Evolutionary conservation across 768 basidiomycete genomes (phyloP).

Genomic region (Mycena chlorophos): DNA sequence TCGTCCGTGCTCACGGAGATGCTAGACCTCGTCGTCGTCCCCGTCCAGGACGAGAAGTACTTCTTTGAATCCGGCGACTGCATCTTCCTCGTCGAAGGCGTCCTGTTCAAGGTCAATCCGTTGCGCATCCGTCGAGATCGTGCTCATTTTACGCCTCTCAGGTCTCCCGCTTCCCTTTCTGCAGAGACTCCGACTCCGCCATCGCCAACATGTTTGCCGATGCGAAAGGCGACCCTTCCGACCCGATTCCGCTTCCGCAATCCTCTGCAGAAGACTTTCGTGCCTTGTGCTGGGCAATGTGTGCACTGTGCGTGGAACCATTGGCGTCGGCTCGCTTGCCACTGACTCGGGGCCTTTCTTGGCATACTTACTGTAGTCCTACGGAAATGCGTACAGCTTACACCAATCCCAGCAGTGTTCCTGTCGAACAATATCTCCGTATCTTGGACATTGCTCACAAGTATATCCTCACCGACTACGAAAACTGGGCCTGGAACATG

Average conservation of each 20-base stretch:
- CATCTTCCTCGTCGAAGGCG: background rate
- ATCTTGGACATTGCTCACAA: slow-evolving; percentile 3
- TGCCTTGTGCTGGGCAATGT: slow-evolving; percentile 1
- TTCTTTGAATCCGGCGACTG: slow-evolving; percentile 6
- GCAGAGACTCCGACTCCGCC: background rate
- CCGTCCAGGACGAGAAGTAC: background rate
- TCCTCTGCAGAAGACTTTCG: slow-evolving; percentile 1
- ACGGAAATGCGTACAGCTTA: background rate
- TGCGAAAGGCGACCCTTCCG: background rate
- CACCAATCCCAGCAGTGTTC: background rate
- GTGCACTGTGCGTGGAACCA: background rate
- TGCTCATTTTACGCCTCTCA: background rate
- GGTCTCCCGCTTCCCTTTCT: background rate
- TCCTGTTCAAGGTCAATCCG: slow-evolving; percentile 1
- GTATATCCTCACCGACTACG: slow-evolving; percentile 1
- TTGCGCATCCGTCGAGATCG: background rate
- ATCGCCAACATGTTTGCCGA: background rate
- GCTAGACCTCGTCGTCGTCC: background rate
- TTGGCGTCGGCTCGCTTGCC: background rate
- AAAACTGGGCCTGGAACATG: slow-evolving; percentile 4
- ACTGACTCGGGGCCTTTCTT: background rate
- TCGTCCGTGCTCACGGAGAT: background rate
- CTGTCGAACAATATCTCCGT: background rate
- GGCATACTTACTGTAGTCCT: too few species aligned
- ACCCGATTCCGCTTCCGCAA: background rate